Evolutionary conservation across 2,329 filamentous ascomycete genomes (phyloP), one percentile per base, ranked within the genome.

Genomic region (Colletotrichum acutatum): DNA sequence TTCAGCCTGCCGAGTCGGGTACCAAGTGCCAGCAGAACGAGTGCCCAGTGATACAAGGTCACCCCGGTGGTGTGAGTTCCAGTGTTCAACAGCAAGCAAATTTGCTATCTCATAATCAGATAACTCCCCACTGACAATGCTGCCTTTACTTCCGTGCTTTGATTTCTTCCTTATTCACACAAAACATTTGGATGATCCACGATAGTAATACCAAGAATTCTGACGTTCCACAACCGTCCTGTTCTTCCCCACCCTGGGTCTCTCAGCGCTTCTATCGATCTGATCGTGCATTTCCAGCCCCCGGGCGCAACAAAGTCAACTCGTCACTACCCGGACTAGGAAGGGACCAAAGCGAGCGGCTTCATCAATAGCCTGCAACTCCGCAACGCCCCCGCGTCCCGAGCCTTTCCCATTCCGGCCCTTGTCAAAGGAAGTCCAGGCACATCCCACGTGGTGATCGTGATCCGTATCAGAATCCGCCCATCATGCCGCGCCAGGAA

Each of bases 401-500:
- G 42, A 53, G 28, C 53, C 49, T 52, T 70, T 42, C 66, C 66
- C 6, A 7, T 60, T 70, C 66, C 56, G 54, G 66, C 11, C 19
- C 28, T 54, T 34, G 6, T 32, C 26, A 34, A 28, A 56, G 14
- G 30, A 16, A 34, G 19, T 26, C 11, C n/a, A 56, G 24, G 24
- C 9, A 37, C 22, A 16, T 56, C 19, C 52, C 61, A 64, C 49
- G 61, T 65, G 62, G 22, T 22, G 62, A 65, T 56, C 49, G 19
- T 34, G 19, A 4, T n/a, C 22, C 4, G 1, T 9, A 4, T 63
- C 53, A 7, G n/a, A 46, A 22, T 49, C 19, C 46, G 34, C n/a
- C 19, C 53, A 16, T 49, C 5, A 72, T 72, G 70, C 66, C 70
- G n/a, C 70, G 70, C 19, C n/a, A 65, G n/a, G 54, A 69, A n/a